Evolutionary conservation across 768 basidiomycete genomes (phyloP).

Genomic region (Inosperma sp.): DNA sequence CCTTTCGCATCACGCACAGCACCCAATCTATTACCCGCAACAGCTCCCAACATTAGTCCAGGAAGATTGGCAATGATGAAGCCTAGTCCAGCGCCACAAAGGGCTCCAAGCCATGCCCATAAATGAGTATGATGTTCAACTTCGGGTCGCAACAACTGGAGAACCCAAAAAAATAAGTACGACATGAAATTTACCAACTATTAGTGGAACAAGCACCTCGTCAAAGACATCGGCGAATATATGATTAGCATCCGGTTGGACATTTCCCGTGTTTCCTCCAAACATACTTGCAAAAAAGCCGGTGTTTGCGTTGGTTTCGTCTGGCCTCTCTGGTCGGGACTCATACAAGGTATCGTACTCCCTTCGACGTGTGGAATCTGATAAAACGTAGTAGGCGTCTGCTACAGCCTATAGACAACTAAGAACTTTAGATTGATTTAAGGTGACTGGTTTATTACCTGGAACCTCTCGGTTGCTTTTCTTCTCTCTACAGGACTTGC

Average conservation of each 20-base stretch:
- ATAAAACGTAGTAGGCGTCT: conserved; percentile 92
- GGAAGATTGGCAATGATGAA: conserved; percentile 75
- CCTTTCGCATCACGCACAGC: conserved; percentile 93
- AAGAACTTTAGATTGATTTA: not conserved
- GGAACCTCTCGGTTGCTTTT: conserved; percentile 78
- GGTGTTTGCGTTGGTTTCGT: conserved; percentile 61
- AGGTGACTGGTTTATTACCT: conserved; percentile 40
- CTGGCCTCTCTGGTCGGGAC: conserved; percentile 52
- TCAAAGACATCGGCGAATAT: conserved; percentile 91
- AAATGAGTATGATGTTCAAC: conserved; percentile 64
- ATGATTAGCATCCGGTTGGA: conserved; percentile 69
- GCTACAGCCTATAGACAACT: conserved; percentile 62
- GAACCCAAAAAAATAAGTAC: not conserved
- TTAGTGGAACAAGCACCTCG: conserved; percentile 49
- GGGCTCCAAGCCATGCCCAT: conserved; percentile 75
- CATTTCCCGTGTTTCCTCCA: conserved; percentile 34
- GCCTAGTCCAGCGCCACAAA: conserved; percentile 63
- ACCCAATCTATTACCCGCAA: conserved; percentile 87
- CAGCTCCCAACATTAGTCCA: conserved; percentile 79
- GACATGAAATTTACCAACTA: not conserved
- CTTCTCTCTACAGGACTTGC: conserved; percentile 68
- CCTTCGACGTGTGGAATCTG: conserved; percentile 63
- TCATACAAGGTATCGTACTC: conserved; percentile 70
- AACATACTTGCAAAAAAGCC: conserved; percentile 80
- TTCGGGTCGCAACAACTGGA: conserved; percentile 73